A percentile compares a stretch with the other conserved stretches of the same genome.
Evolutionary conservation across 352 stramenopile genomes (phyloP).

Genomic region (Pythium scleroteichum): DNA sequence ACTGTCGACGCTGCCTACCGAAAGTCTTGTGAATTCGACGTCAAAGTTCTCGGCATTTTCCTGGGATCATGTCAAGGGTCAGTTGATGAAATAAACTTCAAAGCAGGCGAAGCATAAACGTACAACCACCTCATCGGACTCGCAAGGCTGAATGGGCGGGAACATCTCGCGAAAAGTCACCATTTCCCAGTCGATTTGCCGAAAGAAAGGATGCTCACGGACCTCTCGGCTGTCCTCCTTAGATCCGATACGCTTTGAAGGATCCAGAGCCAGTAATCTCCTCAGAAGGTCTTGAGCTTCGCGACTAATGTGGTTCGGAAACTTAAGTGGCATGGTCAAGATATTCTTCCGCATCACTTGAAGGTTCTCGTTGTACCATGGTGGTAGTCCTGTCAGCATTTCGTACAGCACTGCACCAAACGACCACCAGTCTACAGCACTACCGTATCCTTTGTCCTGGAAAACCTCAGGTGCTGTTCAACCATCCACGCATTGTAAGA

Average conservation of each 20-base stretch:
- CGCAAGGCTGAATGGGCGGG: constrained; percentile 70
- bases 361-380: constrained; percentile 74
- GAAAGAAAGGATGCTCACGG: constrained; percentile 67
- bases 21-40: constrained; percentile 76
- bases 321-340: constrained; percentile 49
- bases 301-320: constrained; percentile 52
- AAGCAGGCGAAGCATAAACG: constrained; percentile 7
- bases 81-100: background rate
- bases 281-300: constrained; percentile 53
- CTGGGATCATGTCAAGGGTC: constrained; percentile 15
- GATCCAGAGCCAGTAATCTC: constrained; percentile 49
- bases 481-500: background rate
- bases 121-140: constrained; percentile 44
- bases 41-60: constrained; percentile 85
- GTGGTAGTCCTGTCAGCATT: constrained; percentile 72
- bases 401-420: constrained; percentile 78
- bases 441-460: constrained; percentile 63
- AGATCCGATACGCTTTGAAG: constrained; percentile 53
- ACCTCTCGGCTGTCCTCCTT: constrained; percentile 51
- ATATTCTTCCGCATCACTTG: constrained; percentile 52
- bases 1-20: constrained; percentile 48
- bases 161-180: constrained; percentile 55
- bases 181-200: constrained; percentile 64
- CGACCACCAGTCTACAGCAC: constrained; percentile 80
- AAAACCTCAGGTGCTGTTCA: constrained; percentile 68